phyloP scores from a whole-genome alignment of 768 basidiomycete species.

The Boletus tomentosulus region DNA sequence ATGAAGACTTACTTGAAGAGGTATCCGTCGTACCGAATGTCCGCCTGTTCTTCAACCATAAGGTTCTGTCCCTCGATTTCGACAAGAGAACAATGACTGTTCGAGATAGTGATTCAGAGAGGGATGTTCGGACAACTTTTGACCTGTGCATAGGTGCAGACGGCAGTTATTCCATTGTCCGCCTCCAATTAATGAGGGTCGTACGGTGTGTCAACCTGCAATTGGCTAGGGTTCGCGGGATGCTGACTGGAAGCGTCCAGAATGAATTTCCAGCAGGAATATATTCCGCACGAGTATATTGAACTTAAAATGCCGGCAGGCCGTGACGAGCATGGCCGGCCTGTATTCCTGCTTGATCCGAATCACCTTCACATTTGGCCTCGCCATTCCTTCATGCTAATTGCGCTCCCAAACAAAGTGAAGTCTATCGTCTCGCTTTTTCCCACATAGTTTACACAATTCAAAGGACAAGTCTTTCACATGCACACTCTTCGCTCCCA shows the following conservation, averaged over 20 bases:
- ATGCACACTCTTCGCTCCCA: conserved; percentile 92
- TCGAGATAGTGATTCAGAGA: conserved; percentile 41
- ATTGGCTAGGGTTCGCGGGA: conserved; percentile 4
- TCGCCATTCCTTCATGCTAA: conserved; percentile 98
- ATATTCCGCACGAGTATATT: conserved; percentile 93
- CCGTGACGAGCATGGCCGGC: conserved; percentile 51
- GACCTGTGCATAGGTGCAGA: conserved; percentile 90
- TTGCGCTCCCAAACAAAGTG: conserved; percentile 96
- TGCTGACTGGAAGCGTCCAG: conserved; percentile 41
- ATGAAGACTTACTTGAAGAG: conserved; percentile 79
- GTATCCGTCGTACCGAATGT: conserved; percentile 60
- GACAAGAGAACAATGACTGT: conserved; percentile 53
- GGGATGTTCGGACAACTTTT: conserved; percentile 50
- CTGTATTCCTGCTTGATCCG: conserved; percentile 82
- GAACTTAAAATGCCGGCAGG: conserved; percentile 94
- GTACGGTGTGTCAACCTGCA: conserved; percentile 58
- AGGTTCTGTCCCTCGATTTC: conserved; percentile 75
- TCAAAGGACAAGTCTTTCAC: conserved; percentile 93
- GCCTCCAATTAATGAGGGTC: conserved; percentile 93
- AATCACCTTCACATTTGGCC: conserved; percentile 99
- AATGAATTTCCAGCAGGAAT: conserved; percentile 93
- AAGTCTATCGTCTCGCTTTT: conserved; percentile 22
- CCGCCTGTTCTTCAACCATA: conserved; percentile 74
- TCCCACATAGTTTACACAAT: conserved; percentile 24
- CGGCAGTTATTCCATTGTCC: conserved; percentile 88